phyloP scores from a whole-genome alignment of 805 yeast genomes.

The Ogataea paraovalis region DNA sequence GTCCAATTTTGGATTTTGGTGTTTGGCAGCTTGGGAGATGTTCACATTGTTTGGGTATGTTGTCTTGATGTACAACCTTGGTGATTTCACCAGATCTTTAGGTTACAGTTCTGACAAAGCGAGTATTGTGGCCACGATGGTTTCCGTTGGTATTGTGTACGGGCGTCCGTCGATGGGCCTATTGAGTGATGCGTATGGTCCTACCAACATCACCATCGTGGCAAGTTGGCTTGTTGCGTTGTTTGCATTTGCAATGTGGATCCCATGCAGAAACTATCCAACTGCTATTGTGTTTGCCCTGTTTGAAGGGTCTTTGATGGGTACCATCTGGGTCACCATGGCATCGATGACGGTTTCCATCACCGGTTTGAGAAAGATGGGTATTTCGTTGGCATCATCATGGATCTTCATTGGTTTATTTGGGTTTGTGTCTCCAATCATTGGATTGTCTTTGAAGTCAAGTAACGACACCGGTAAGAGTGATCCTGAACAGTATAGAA shows the following conservation, averaged over 20 bases:
- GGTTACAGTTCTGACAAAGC: conserved; percentile 56
- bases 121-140: conserved; percentile 56
- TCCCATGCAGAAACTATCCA: conserved; percentile 54
- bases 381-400: conserved; percentile 42
- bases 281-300: conserved; percentile 51
- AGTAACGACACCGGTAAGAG: conserved; percentile 26
- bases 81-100: conserved; percentile 55
- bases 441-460: conserved; percentile 49
- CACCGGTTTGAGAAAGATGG: conserved; percentile 50
- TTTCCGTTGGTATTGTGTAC: conserved; percentile 49
- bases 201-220: conserved; percentile 41
- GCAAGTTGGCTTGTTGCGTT: conserved; percentile 38
- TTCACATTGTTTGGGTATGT: conserved; percentile 60
- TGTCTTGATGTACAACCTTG: conserved; percentile 52
- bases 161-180: conserved; percentile 57
- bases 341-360: conserved; percentile 50
- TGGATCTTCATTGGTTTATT: conserved; percentile 51
- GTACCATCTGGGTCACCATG: conserved; percentile 53
- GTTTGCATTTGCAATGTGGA: conserved; percentile 49
- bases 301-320: conserved; percentile 55
- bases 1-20: conserved; percentile 32
- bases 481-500: conserved; percentile 42
- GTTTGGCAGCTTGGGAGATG: conserved; percentile 36
- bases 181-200: conserved; percentile 48
- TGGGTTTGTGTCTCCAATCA: conserved; percentile 55